Conservation (phyloP, 2,329 filamentous ascomycete genomes). For the Alternaria gansuensis region DNA sequence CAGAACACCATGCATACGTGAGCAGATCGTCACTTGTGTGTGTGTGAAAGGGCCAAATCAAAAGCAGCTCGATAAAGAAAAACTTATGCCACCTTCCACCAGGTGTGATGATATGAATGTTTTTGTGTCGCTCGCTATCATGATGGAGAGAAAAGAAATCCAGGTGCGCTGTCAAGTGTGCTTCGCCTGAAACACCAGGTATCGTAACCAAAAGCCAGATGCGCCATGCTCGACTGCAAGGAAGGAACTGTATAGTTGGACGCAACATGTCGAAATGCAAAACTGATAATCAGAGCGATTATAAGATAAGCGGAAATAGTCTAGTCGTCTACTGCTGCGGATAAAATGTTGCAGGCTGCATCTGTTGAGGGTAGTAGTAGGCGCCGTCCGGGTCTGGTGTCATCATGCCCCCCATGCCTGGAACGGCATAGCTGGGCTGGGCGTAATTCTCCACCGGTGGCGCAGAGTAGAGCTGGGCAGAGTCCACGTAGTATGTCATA, state of each 20-base stretch:
- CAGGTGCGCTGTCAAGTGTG: constrained; percentile 15
- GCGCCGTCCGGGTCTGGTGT: constrained; percentile 65
- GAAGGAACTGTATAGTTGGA: constrained; percentile 12
- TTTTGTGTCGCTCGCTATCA: constrained; percentile 18
- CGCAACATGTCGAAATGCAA: constrained; percentile 14
- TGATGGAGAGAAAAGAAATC: constrained; percentile 8
- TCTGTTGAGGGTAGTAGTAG: constrained; percentile 67
- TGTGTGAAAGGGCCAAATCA: not conserved
- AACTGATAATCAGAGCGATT: not conserved
- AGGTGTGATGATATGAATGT: constrained; percentile 12
- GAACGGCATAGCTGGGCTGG: constrained; percentile 62
- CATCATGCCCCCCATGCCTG: constrained; percentile 82
- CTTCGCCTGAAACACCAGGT: constrained; percentile 18
- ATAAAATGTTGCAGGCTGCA: constrained; percentile 67
- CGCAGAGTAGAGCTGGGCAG: constrained; percentile 67
- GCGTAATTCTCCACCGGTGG: constrained; percentile 58
- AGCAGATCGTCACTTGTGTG: constrained; percentile 16
- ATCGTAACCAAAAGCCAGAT: constrained; percentile 18
- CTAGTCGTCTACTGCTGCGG: constrained; percentile 42
- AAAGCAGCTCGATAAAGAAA: constrained; percentile 1
- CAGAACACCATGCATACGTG: constrained; percentile 22
- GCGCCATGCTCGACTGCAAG: constrained; percentile 22
- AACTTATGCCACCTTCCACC: constrained; percentile 2
- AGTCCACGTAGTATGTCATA: constrained; percentile 94
- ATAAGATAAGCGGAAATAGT: not conserved